These are phyloP conservation scores for Pyrenochaeta sp. DNA, from an alignment of 2,329 filamentous ascomycete species.

Conservation along the genomic window DNA sequence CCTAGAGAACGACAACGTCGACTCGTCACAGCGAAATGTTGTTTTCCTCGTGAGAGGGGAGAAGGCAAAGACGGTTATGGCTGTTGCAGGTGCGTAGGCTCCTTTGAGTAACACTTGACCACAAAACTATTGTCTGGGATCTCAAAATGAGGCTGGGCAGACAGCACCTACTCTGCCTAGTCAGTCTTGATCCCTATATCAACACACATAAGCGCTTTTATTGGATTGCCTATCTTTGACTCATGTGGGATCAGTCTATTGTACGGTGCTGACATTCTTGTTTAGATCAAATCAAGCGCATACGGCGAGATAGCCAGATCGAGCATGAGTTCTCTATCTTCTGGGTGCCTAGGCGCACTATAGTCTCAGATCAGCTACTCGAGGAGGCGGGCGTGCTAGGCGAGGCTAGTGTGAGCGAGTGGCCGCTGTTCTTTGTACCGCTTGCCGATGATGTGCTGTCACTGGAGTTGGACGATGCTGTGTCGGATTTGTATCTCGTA, in stretches of 20 bases:
- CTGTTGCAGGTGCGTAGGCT: slow-evolving; percentile 77
- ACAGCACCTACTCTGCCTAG: slow-evolving; percentile 62
- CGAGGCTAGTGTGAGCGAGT: slow-evolving; percentile 87
- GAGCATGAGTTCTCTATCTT: slow-evolving; percentile 97
- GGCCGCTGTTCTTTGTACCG: slow-evolving; percentile 89
- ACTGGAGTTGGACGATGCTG: slow-evolving; percentile 86
- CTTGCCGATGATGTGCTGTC: slow-evolving; percentile 92
- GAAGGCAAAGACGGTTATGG: slow-evolving; percentile 81
- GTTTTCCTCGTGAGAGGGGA: slow-evolving; percentile 93
- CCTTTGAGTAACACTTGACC: background rate
- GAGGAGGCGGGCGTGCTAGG: slow-evolving; percentile 94
- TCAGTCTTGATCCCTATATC: slow-evolving; percentile 66
- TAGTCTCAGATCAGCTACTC: slow-evolving; percentile 88
- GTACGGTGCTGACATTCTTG: slow-evolving; percentile 58
- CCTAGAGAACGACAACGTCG: slow-evolving; percentile 93
- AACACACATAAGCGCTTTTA: slow-evolving; percentile 31
- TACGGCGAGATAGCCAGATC: slow-evolving; percentile 85
- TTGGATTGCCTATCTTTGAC: slow-evolving; percentile 34
- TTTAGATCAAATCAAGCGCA: slow-evolving; percentile 86
- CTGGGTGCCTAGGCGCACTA: slow-evolving; percentile 91
- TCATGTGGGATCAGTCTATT: slow-evolving; percentile 37
- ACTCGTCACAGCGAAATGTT: slow-evolving; percentile 93
- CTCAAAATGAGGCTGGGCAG: slow-evolving; percentile 68
- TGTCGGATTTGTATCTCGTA: slow-evolving; percentile 84
- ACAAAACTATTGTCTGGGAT: slow-evolving; percentile 52